Percentiles rank a stretch among this genome's conserved stretches.
phyloP scores from a whole-genome alignment of 208 protist genomes.

The Crithidia bombi region DNA sequence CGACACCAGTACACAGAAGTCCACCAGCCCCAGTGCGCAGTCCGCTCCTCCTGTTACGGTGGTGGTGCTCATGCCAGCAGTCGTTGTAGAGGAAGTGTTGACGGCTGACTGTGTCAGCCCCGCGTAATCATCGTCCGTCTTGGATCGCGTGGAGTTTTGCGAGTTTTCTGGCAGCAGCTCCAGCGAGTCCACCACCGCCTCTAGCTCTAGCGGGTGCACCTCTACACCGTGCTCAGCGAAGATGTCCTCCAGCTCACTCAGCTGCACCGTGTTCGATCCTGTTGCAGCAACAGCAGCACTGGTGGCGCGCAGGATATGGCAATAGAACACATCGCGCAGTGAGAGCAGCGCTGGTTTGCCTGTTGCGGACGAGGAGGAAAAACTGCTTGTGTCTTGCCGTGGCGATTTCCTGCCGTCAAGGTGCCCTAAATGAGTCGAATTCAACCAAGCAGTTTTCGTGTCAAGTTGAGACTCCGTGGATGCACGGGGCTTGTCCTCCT shows the following conservation, averaged over 20 bases:
- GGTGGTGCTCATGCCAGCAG: neutral
- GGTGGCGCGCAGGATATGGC: slow-evolving; percentile 1
- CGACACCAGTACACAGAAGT: slow-evolving; percentile 76
- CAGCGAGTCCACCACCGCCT: slow-evolving; percentile 66
- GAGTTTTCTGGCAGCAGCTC: slow-evolving; percentile 27
- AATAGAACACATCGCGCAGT: slow-evolving; percentile 32
- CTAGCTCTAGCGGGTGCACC: slow-evolving; percentile 52
- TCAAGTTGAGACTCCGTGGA: too few relatives aligned
- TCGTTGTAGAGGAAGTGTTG: neutral
- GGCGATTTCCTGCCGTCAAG: neutral
- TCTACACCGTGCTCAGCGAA: slow-evolving; percentile 36
- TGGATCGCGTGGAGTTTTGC: neutral
- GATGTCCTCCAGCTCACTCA: slow-evolving; percentile 39
- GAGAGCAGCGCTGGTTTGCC: slow-evolving; percentile 16
- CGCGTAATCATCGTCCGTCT: neutral
- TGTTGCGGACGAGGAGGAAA: neutral
- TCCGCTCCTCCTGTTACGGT: slow-evolving; percentile 26
- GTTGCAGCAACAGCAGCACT: neutral
- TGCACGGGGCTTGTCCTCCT: too few relatives aligned
- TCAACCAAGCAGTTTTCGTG: too few relatives aligned
- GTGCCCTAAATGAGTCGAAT: too few relatives aligned
- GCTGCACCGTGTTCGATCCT: slow-evolving; percentile 28
- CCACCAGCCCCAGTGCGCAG: slow-evolving; percentile 35
- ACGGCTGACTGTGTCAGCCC: neutral
- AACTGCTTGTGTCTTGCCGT: neutral